Evolutionary conservation across 2,329 filamentous ascomycete genomes (phyloP), one percentile per base, ranked within the genome.

Genomic region (Penicillium rolfsii): DNA sequence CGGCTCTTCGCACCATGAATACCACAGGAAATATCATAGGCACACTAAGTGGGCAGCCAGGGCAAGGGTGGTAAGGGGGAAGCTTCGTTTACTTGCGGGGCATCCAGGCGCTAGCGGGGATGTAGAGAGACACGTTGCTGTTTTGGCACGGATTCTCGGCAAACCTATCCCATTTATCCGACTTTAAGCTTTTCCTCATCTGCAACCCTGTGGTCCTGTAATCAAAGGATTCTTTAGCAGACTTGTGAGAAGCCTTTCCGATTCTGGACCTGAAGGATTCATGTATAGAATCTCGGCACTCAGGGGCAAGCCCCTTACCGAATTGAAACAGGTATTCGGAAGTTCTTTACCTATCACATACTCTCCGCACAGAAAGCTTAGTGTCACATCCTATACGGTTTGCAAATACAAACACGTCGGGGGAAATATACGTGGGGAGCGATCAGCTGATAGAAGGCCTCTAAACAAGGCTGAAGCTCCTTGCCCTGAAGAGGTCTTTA

Each of bases 151-250:
- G 28, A 40, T 16, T n/a, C 8, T 52, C 50, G 30, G 50, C 22
- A 22, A 36, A 9, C 50, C 26, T 19, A 36, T 52, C 35, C 35
- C 52, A 54, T 40, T 54, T 43, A 40, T 54, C 52, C 33, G 22
- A 40, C 12, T 54, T 40, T 19, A 54, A 54, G 52, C 52, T 54
- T 54, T 54, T 54, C 36, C 52, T 30, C 36, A 33, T 54, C 52
- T 41, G 52, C 35, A 22, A 26, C 52, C 11, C 11, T 38, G 35
- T 54, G 52, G 40, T 49, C 50, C 16, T 8, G 49, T 19, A 14
- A 7, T 19, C 6, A 19, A 14, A 38, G 28, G 19, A 35, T 38
- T 22, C n/a, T 22, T 52, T 30, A 9, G 33, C 2, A n/a, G 46
- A 52, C 30, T 33, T 16, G n/a, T 45, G 22, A 45, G 24, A 11